phyloP scores from a whole-genome alignment of 768 basidiomycete genomes.

The Calocera viscosa region DNA sequence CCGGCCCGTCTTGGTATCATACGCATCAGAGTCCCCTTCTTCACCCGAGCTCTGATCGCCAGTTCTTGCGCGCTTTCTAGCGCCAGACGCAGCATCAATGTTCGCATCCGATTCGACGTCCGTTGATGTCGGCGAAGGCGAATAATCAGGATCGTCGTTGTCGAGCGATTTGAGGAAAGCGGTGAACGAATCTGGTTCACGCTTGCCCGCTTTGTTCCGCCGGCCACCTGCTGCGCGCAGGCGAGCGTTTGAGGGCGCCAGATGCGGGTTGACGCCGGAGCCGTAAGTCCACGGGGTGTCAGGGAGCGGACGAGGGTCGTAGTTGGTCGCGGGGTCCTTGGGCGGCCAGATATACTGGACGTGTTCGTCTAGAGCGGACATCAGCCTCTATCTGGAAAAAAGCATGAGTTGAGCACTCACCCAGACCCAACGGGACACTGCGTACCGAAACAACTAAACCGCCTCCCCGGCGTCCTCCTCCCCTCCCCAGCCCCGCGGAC shows the following conservation, averaged over 20 bases:
- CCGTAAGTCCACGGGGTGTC: slow-evolving; percentile 78
- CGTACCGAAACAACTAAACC: slow-evolving; percentile 2
- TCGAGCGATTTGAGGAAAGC: slow-evolving; percentile 11
- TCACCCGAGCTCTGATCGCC: slow-evolving; percentile 11
- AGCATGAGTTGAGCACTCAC: slow-evolving; percentile 8
- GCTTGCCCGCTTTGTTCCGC: slow-evolving; percentile 25
- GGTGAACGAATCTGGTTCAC: slow-evolving; percentile 18
- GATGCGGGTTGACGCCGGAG: slow-evolving; percentile 61
- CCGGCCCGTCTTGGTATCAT: slow-evolving; percentile 9
- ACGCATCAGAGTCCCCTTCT: slow-evolving; percentile 13
- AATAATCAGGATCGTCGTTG: slow-evolving; percentile 23
- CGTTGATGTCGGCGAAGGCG: slow-evolving; percentile 16
- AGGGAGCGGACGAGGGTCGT: slow-evolving; percentile 32
- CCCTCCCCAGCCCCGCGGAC: background rate
- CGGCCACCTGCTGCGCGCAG: slow-evolving; percentile 24
- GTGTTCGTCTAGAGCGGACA: slow-evolving; percentile 25
- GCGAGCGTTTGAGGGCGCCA: slow-evolving; percentile 47
- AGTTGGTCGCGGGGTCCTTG: slow-evolving; percentile 38
- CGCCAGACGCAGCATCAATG: slow-evolving; percentile 11
- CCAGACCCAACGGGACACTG: background rate
- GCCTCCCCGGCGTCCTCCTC: slow-evolving; percentile 12
- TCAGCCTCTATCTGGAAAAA: slow-evolving; percentile 11
- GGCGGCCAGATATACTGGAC: slow-evolving; percentile 57
- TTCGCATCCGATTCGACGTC: slow-evolving; percentile 17
- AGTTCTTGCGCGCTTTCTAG: background rate